These are phyloP conservation scores for Penicillium lividum DNA, from an alignment of 495 filamentous ascomycete species.

Conservation along the genomic window DNA sequence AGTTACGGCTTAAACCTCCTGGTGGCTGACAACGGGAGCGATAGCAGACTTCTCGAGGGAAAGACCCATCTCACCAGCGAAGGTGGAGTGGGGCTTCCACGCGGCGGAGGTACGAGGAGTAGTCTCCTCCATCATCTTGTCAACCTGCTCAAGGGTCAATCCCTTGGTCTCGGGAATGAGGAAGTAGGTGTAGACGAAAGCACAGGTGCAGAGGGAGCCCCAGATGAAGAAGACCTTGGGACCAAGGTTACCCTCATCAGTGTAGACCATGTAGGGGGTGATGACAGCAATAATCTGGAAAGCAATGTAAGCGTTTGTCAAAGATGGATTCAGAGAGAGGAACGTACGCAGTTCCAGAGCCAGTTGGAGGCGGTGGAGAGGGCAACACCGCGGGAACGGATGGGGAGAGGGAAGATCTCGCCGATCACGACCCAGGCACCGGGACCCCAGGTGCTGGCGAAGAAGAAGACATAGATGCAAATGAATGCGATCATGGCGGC, in stretches of 20 bases:
- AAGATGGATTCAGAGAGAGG: background rate
- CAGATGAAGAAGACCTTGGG: constrained; percentile 85
- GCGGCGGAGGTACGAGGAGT: constrained; percentile 71
- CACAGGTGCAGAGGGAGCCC: constrained; percentile 67
- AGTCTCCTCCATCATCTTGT: constrained; percentile 86
- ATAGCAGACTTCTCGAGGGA: constrained; percentile 44
- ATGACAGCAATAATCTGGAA: constrained; percentile 62
- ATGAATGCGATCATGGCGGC: constrained; percentile 75
- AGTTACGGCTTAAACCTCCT: constrained; percentile 30
- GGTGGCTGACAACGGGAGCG: constrained; percentile 33
- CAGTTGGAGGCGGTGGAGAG: constrained; percentile 85
- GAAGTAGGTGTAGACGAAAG: constrained; percentile 75
- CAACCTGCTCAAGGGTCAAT: constrained; percentile 83
- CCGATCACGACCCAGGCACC: constrained; percentile 81
- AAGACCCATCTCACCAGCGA: constrained; percentile 63
- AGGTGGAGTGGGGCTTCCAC: constrained; percentile 76
- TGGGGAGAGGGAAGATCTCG: constrained; percentile 83
- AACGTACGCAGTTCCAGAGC: constrained; percentile 68
- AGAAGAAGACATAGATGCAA: constrained; percentile 75
- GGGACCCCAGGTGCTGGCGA: constrained; percentile 74
- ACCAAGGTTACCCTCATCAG: constrained; percentile 66
- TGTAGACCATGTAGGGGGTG: constrained; percentile 77
- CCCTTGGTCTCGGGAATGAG: constrained; percentile 86
- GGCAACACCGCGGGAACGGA: constrained; percentile 77
- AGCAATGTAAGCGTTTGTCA: constrained; percentile 16